Evolutionary conservation across 2,329 filamentous ascomycete species (phyloP).

Genomic region (Talaromyces piceae): DNA sequence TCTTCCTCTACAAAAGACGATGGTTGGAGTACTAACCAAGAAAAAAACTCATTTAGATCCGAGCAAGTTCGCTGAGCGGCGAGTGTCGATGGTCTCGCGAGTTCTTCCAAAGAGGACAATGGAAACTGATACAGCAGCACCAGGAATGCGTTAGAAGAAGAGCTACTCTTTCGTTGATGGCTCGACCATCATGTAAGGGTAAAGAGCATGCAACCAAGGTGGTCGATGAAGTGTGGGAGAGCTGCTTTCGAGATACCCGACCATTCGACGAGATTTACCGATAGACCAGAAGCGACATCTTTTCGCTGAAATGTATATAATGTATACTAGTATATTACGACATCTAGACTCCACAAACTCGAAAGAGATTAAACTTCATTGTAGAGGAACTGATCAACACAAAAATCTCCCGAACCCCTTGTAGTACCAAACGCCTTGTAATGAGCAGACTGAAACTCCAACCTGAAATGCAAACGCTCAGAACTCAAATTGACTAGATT

Average conservation of each 20-base stretch:
- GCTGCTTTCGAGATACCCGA: slow-evolving; percentile 86
- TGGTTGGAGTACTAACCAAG: background rate
- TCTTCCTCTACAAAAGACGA: slow-evolving; percentile 1
- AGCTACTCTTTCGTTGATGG: slow-evolving; percentile 71
- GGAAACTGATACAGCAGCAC: slow-evolving; percentile 83
- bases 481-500: slow-evolving; percentile 7
- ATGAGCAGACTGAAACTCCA: slow-evolving; percentile 7
- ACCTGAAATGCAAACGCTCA: slow-evolving; percentile 4
- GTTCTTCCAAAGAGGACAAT: slow-evolving; percentile 76
- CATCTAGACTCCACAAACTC: background rate
- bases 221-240: slow-evolving; percentile 98
- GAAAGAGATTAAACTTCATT: background rate
- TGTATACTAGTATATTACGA: slow-evolving; percentile 1
- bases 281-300: slow-evolving; percentile 20
- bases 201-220: slow-evolving; percentile 78
- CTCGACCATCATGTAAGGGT: slow-evolving; percentile 72
- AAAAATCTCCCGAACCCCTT: background rate
- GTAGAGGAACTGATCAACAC: background rate
- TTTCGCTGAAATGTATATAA: background rate
- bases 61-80: slow-evolving; percentile 83
- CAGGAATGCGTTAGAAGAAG: slow-evolving; percentile 82
- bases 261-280: slow-evolving; percentile 97
- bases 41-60: slow-evolving; percentile 59
- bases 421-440: background rate
- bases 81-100: slow-evolving; percentile 89